These are phyloP conservation scores for Phytophthora multivora DNA, from an alignment of 352 stramenopile species.

Conservation along the genomic window DNA sequence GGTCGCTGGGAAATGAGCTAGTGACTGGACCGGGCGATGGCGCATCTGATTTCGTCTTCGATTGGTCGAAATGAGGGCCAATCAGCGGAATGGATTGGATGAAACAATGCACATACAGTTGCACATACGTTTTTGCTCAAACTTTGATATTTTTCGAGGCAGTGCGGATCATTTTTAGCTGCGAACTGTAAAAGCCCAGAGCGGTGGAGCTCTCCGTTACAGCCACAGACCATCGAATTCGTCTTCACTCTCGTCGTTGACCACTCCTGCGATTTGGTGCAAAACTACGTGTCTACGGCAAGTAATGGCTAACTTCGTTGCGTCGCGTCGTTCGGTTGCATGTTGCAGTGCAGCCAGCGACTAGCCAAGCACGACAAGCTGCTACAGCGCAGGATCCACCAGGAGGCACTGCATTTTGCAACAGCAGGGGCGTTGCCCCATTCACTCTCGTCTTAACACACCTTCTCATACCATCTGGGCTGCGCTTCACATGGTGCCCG, in stretches of 20 bases:
- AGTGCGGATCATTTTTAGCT: too few species aligned
- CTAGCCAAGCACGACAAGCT: slow-evolving; percentile 21
- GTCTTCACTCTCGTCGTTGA: slow-evolving; percentile 14
- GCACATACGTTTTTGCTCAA: too few species aligned
- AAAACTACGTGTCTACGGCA: neutral
- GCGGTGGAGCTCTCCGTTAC: too few species aligned
- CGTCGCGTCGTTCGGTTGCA: slow-evolving; percentile 18
- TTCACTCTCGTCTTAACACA: slow-evolving; percentile 19
- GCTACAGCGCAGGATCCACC: slow-evolving; percentile 9
- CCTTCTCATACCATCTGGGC: slow-evolving; percentile 4
- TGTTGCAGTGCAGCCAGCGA: slow-evolving; percentile 14
- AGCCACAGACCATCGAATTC: neutral
- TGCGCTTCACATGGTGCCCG: slow-evolving; percentile 1
- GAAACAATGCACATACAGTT: too few species aligned
- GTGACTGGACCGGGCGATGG: slow-evolving; percentile 15
- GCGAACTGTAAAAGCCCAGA: too few species aligned
- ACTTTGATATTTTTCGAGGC: too few species aligned
- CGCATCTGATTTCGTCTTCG: slow-evolving; percentile 15
- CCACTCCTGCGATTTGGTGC: slow-evolving; percentile 8
- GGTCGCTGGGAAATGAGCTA: slow-evolving; percentile 17
- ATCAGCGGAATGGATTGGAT: too few species aligned
- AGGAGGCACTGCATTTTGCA: slow-evolving; percentile 18
- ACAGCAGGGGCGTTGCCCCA: slow-evolving; percentile 10
- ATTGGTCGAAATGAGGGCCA: too few species aligned
- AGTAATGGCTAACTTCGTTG: slow-evolving; percentile 30